Base-by-base conservation (phyloP, 345 rosid genomes). In the Salix dunnii region DNA sequence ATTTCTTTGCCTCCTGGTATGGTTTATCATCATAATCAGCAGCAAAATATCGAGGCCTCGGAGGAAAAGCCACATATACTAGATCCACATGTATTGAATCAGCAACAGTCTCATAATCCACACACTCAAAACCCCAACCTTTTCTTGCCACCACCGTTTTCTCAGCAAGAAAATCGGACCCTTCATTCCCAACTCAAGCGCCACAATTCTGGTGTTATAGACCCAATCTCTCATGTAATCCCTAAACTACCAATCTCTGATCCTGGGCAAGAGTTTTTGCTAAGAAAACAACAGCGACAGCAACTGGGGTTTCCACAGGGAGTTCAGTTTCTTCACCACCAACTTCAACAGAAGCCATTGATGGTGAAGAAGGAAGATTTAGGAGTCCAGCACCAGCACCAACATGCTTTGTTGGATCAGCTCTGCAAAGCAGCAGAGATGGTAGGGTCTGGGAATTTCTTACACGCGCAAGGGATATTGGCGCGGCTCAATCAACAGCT, bases 401-500 rank as follows among this genome's bases (percentile, higher is more conserved):
- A 81, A 16, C 82, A 84, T 65, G 83, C 74, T 25, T 81, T 86
- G 79, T 71, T 82, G 62, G 89, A 86, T 78, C 86, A 82, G 84
- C 86, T 88, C 82, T 88, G 75, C 78, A 81, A 82, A 80, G 89
- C 88, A 31, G 88, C 91, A 36, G 88, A 88, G 86, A 40, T 86
- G 82, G 79, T 88, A 67, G 88, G 82, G 75, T 83, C 87, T 74
- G 89, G 91, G 83, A 88, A 83, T 74, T 86, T 84, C 86, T 77
- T 80, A 73, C 86, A 82, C 97, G 99, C 99, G 92, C 99, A 96
- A 88, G 99, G 89, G 98, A 96, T 96, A 96, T 96, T 96, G 99
- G 99, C 99, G 98, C 99, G 99, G 98, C 99, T 96, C 98, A 96
- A 96, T 96, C 99, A 96, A 84, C 97, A 91, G 91, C 98, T 96